These are phyloP conservation scores for Linnemannia elongata DNA, from an alignment of 192 early-diverging fungal species.

Conservation along the genomic window DNA sequence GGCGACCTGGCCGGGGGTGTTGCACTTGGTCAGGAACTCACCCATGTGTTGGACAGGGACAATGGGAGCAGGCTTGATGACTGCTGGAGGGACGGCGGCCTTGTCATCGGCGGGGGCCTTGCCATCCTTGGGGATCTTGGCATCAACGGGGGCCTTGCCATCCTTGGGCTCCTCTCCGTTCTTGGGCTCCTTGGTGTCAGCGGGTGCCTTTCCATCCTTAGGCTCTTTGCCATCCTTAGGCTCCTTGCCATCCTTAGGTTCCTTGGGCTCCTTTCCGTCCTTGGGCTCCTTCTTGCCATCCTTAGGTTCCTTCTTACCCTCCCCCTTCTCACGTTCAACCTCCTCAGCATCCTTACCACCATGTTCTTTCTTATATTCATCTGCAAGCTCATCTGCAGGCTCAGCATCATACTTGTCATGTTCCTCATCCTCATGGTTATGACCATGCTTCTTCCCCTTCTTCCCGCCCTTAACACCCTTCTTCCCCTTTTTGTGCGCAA, in stretches of 20 bases:
- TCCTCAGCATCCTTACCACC: slow-evolving; percentile 9
- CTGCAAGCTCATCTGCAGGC: slow-evolving; percentile 4
- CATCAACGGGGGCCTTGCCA: slow-evolving; percentile 17
- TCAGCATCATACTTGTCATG: slow-evolving; percentile 25
- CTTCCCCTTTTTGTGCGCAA: background rate
- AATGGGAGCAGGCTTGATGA: slow-evolving; percentile 30
- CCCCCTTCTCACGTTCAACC: background rate
- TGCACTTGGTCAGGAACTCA: slow-evolving; percentile 62
- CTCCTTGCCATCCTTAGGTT: background rate
- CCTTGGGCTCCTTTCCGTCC: background rate
- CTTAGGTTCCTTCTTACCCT: slow-evolving; percentile 3
- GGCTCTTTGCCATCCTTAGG: background rate
- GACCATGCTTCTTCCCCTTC: slow-evolving; percentile 13
- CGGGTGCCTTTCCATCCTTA: background rate
- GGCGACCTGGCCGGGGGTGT: slow-evolving; percentile 60
- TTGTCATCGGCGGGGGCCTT: background rate
- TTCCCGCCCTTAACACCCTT: background rate
- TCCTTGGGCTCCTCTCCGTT: slow-evolving; percentile 1
- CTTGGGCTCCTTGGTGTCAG: slow-evolving; percentile 8
- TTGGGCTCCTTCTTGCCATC: slow-evolving; percentile 12
- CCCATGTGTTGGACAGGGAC: slow-evolving; percentile 49
- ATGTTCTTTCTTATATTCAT: background rate
- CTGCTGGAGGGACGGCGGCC: slow-evolving; percentile 9
- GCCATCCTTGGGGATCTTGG: background rate
- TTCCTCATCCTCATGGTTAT: slow-evolving; percentile 21